Conservation (phyloP, 129 eudicot species). For the Flaveria robusta region DNA sequence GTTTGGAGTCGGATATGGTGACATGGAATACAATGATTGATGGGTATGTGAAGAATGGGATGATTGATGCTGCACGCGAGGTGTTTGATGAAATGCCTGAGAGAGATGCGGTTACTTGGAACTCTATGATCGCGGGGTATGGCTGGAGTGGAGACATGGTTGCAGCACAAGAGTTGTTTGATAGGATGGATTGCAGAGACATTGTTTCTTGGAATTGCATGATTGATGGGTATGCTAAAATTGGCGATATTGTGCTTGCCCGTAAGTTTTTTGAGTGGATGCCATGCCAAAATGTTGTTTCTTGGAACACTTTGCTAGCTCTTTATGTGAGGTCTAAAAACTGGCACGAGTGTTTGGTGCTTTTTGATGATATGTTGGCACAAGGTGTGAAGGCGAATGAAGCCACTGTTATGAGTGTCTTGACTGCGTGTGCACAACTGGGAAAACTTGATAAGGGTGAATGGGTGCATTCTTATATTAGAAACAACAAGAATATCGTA, state of each 20-base stretch:
- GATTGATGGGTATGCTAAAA: constrained; percentile 57
- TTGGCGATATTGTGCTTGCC: constrained; percentile 41
- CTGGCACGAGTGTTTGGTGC: constrained; percentile 40
- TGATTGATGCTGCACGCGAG: constrained; percentile 40
- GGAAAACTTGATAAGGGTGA: constrained; percentile 56
- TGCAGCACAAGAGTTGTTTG: constrained; percentile 54
- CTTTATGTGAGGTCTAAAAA: constrained; percentile 50
- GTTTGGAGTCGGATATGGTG: constrained; percentile 57
- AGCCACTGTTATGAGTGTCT: constrained; percentile 59
- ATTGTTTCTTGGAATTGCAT: constrained; percentile 68
- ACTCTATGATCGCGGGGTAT: constrained; percentile 56
- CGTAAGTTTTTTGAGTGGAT: constrained; percentile 49
- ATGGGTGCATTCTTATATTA: constrained; percentile 53
- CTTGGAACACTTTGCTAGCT: constrained; percentile 62
- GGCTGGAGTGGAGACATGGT: constrained; percentile 50
- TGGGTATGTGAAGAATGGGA: constrained; percentile 64
- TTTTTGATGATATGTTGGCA: constrained; percentile 59
- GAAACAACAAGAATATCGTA: constrained; percentile 36
- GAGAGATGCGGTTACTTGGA: constrained; percentile 63
- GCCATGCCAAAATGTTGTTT: constrained; percentile 44
- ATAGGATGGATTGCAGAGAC: constrained; percentile 51
- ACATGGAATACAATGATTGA: constrained; percentile 71
- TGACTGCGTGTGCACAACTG: constrained; percentile 63
- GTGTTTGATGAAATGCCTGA: constrained; percentile 60
- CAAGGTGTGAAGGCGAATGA: constrained; percentile 49